Base-by-base conservation (phyloP, 192 early-diverging fungal species). In the Rhizophlyctis rosea region DNA sequence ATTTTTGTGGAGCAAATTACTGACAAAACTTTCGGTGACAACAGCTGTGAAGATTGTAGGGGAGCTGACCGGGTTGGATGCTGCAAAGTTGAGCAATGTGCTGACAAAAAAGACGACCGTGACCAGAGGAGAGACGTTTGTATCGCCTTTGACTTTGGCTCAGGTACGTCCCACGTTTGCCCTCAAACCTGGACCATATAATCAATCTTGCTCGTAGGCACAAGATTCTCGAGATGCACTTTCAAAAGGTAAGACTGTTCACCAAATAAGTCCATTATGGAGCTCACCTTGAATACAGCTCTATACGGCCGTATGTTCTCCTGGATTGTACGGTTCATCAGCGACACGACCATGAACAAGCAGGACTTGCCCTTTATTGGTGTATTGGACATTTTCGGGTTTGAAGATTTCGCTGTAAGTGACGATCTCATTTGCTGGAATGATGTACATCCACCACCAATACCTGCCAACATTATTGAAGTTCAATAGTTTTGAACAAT, bases 331-430 rank as follows among this genome's bases (percentile, higher is more conserved):
- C 27, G 24, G 16, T 52, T 23, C 11, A 67, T 67, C 44, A 67
- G 69, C 44, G 14, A 49, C 21, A 32, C 30, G 3, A 58, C 54
- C 7, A n/a, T 57, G 23, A 65, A 65, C 47, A n/a, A 53, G 21
- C 36, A 56, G 47, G 74, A 73, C 53, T 18, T 7, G 9, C 11
- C 47, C 18, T 57, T 75, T 29, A 83, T 96, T 52, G 93, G 93
- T 56, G 93, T 96, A 39, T 75, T 96, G 56, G 93, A 95, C 73
- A 95, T 95, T 65, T 95, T 95, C 59, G 93, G 93, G 44, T 94
- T 94, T 59, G 92, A 94, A 76, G 90, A 95, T 44, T 63, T 70
- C 9, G n/a, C 70, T 47, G 65, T 67, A 70, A 14, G 54, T 0
- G 18, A 18, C 27, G 24, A 1, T 14, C 13, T n/a, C 35, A 60